Evolutionary conservation across 305 asterid genomes (phyloP).

Genomic region (Nicotiana rustica): DNA sequence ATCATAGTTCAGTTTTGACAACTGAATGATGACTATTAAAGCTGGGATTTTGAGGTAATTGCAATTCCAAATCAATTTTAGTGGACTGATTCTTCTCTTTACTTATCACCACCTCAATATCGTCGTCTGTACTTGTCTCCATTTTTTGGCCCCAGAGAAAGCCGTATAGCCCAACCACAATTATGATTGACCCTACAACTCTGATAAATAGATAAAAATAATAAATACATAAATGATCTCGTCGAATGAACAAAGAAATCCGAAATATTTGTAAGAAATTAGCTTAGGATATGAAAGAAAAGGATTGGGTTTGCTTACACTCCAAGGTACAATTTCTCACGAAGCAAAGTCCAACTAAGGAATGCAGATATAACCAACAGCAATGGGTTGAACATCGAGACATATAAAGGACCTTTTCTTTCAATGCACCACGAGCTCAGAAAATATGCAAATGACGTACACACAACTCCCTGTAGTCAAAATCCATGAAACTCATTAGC

Average conservation of each 20-base stretch:
- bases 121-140: constrained; percentile 5
- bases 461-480: constrained; percentile 65
- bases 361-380: constrained; percentile 74
- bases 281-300: background rate
- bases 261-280: background rate
- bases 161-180: constrained; percentile 72
- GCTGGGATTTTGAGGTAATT: background rate
- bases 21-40: background rate
- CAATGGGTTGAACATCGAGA: constrained; percentile 81
- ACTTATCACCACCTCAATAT: constrained; percentile 33
- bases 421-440: constrained; percentile 78
- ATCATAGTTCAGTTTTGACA: background rate
- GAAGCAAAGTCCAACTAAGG: constrained; percentile 80
- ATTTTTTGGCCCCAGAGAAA: constrained; percentile 83
- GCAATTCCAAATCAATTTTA: constrained; percentile 47
- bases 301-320: constrained; percentile 55
- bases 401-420: constrained; percentile 83
- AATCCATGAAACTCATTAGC: background rate
- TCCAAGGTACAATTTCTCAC: constrained; percentile 67
- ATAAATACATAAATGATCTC: background rate
- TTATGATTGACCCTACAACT: constrained; percentile 68
- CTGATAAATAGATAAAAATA: constrained; percentile 43
- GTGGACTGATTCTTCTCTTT: constrained; percentile 29
- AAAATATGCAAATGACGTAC: constrained; percentile 78
- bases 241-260: background rate